Percentiles rank a stretch among this genome's conserved stretches.
Conservation (phyloP, 2,329 filamentous ascomycete species). For the Coniochaeta hoffmannii region DNA sequence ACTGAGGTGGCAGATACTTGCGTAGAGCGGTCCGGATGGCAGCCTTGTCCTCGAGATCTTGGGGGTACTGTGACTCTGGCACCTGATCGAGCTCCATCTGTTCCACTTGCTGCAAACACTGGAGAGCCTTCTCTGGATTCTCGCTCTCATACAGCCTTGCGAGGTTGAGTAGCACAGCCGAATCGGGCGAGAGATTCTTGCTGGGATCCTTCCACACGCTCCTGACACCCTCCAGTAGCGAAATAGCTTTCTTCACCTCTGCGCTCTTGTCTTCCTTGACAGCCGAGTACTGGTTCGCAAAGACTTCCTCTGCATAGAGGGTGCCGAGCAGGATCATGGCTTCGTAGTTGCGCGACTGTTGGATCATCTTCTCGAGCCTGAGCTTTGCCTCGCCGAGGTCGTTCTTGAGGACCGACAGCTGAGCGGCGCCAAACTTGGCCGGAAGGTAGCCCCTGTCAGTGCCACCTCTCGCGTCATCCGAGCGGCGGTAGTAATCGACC, state of each 20-base stretch:
- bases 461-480: slow-evolving; percentile 86
- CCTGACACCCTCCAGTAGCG: slow-evolving; percentile 76
- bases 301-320: slow-evolving; percentile 90
- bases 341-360: slow-evolving; percentile 75
- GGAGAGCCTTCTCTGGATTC: slow-evolving; percentile 80
- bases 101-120: slow-evolving; percentile 88
- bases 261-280: slow-evolving; percentile 79
- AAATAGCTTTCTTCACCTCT: slow-evolving; percentile 80
- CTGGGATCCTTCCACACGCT: slow-evolving; percentile 89
- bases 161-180: slow-evolving; percentile 84
- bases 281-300: slow-evolving; percentile 63
- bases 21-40: slow-evolving; percentile 56
- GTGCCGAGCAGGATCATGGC: slow-evolving; percentile 89
- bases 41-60: slow-evolving; percentile 51
- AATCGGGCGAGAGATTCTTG: slow-evolving; percentile 72
- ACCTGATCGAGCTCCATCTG: slow-evolving; percentile 79
- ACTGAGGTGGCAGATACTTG: slow-evolving; percentile 75
- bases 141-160: slow-evolving; percentile 84
- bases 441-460: slow-evolving; percentile 87
- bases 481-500: slow-evolving; percentile 77
- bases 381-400: slow-evolving; percentile 91
- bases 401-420: slow-evolving; percentile 76
- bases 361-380: slow-evolving; percentile 86
- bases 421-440: slow-evolving; percentile 88
- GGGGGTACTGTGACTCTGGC: slow-evolving; percentile 58